Percentiles rank a stretch among this genome's conserved stretches.
Conservation (phyloP, 768 basidiomycete genomes). For the Auricularia auricula-judae region DNA sequence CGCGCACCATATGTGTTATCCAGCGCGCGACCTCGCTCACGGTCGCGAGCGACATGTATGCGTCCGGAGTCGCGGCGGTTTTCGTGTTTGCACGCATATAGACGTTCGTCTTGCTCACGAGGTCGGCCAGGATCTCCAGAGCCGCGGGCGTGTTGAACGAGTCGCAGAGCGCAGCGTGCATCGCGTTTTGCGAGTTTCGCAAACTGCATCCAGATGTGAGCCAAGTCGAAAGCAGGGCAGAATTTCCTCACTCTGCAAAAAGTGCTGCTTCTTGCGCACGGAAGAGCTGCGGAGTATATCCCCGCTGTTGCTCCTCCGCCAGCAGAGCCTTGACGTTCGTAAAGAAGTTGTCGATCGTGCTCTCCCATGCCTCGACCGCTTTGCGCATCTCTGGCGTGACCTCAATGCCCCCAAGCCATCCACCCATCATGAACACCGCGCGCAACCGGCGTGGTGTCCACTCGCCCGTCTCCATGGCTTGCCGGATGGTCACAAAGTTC, state of each 20-base stretch:
- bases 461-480: slow-evolving; percentile 16
- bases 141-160: slow-evolving; percentile 94
- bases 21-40: slow-evolving; percentile 43
- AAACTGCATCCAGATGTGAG: slow-evolving; percentile 35
- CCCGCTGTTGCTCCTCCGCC: slow-evolving; percentile 43
- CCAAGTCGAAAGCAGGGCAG: slow-evolving; percentile 31
- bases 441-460: neutral
- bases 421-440: neutral
- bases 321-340: slow-evolving; percentile 73
- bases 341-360: slow-evolving; percentile 69
- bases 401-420: neutral
- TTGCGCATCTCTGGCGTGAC: slow-evolving; percentile 2
- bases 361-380: slow-evolving; percentile 20
- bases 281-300: slow-evolving; percentile 35
- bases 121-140: slow-evolving; percentile 59
- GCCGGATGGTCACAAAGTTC: slow-evolving; percentile 87
- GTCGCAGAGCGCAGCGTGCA: slow-evolving; percentile 84
- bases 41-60: slow-evolving; percentile 32
- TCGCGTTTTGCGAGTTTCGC: slow-evolving; percentile 59
- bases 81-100: slow-evolving; percentile 57
- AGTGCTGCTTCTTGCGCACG: neutral
- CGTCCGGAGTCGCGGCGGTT: slow-evolving; percentile 40
- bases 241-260: slow-evolving; percentile 46
- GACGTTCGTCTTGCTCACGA: slow-evolving; percentile 77
- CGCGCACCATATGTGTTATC: slow-evolving; percentile 35